Percentiles rank a stretch among this genome's conserved stretches.
Evolutionary conservation across 352 stramenopile species (phyloP).

Genomic region (Pythium dissotocum): DNA sequence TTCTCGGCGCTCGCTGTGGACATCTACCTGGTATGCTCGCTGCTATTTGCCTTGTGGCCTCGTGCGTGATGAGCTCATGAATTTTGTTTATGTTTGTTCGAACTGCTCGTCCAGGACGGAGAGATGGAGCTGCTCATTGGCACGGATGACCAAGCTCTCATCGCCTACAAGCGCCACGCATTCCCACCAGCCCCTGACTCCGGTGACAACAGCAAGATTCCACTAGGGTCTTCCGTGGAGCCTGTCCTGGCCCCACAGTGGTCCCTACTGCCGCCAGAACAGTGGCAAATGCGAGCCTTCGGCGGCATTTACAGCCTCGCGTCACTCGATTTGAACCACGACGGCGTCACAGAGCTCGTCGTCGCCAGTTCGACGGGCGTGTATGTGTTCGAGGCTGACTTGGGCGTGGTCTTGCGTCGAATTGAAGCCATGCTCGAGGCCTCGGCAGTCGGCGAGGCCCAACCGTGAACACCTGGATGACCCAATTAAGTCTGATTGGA

Average conservation of each 20-base stretch:
- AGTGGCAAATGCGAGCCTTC: constrained; percentile 60
- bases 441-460: neutral
- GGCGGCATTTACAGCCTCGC: constrained; percentile 75
- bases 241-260: constrained; percentile 24
- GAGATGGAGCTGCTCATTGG: constrained; percentile 57
- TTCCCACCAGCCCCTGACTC: neutral
- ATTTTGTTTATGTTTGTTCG: neutral
- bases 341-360: constrained; percentile 64
- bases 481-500: constrained; percentile 12
- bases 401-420: constrained; percentile 27
- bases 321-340: constrained; percentile 62
- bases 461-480: neutral
- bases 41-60: neutral
- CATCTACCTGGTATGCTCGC: constrained; percentile 54
- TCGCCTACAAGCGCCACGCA: constrained; percentile 49
- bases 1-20: constrained; percentile 54
- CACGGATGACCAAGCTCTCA: constrained; percentile 54
- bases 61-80: neutral
- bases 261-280: constrained; percentile 27
- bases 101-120: constrained; percentile 43
- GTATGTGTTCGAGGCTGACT: constrained; percentile 64
- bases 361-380: constrained; percentile 66
- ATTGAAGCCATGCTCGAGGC: constrained; percentile 29
- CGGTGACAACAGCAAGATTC: neutral
- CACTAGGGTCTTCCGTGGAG: neutral